Percentiles rank a stretch among this genome's conserved stretches.
Evolutionary conservation across 106 monocot genomes (phyloP).

Genomic region (Dendrobium officinale): DNA sequence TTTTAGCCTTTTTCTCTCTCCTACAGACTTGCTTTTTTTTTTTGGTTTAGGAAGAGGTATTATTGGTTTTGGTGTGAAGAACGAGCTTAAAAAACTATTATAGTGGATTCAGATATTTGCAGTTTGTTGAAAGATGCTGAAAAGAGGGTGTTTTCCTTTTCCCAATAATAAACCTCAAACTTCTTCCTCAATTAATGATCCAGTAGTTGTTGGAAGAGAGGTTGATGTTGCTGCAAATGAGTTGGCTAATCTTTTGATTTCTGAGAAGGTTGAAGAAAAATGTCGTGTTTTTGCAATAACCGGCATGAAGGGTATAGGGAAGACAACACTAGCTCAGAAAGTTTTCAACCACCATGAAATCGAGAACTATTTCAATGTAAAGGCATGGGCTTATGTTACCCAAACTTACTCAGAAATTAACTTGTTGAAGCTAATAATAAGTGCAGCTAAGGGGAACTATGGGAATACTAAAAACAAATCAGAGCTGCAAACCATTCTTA

Average conservation of each 20-base stretch:
- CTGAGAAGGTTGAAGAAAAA: background rate
- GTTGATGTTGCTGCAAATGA: background rate
- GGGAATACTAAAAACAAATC: background rate
- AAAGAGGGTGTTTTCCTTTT: no score
- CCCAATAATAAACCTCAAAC: conserved; percentile 1
- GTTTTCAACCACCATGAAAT: conserved; percentile 18
- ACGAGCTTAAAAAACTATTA: no score
- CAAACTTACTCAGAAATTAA: conserved; percentile 10
- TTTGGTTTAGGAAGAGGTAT: no score
- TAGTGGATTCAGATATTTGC: no score
- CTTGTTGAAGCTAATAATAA: conserved; percentile 17
- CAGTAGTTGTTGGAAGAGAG: conserved; percentile 12
- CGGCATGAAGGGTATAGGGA: conserved; percentile 43
- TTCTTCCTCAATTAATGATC: background rate
- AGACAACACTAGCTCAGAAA: conserved; percentile 41
- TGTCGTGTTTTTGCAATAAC: conserved; percentile 13
- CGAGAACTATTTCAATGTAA: background rate
- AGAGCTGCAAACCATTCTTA: conserved; percentile 14
- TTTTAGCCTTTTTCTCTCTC: no score
- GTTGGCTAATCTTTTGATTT: background rate
- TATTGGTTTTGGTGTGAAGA: no score
- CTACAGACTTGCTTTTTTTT: no score
- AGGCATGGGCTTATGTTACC: background rate
- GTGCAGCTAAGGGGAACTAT: conserved; percentile 8
- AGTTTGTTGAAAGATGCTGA: no score